Base-by-base conservation (phyloP, 306 rosid species). In the Inga leiocalycina region DNA sequence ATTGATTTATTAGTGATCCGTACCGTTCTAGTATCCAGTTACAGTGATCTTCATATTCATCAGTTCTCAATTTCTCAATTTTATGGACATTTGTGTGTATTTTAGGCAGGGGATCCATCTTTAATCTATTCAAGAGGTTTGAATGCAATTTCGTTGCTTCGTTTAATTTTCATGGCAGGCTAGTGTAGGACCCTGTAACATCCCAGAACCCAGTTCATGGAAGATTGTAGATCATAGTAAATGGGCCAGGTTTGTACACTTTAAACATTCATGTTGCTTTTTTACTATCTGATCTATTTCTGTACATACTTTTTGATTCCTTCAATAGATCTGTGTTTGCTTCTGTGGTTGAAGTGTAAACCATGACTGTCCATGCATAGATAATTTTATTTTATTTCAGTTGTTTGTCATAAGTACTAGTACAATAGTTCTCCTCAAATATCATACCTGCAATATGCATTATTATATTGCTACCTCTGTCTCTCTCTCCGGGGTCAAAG, bases 211-310 rank as follows among this genome's bases (percentile, higher is more conserved):
- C 19, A 91, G 96, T 74, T 88, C 91, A 54, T 94, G 97, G 98
- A 93, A 94, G 81, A 87, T 95, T 44, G 85, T 93, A 48, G 98
- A 93, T 89, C 93, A 85, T 85, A 91, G 94, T 89, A 94, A 94
- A 93, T 94, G 98, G 98, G 90, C 92, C 89, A 94, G 98, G 98
- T 93, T 74, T 15, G 92, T 81, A 49, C 74, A 65, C 86, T 85
- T 74, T 77, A 45, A 75, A 48, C 37, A 20, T 77, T 70, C 74
- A 4, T 11, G 32, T 69, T 49, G 20, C 77, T 79, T 32, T 32
- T 81, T 67, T 22, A 8, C 64, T 43, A 37, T 64, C 74, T 35
- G 22, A 64, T 74, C 57, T 20, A 11, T 80, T 76, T 80, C 75
- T 76, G 1, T 64, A 41, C 79, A 43, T 62, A 71, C 74, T 16